phyloP scores from a whole-genome alignment of 768 basidiomycete genomes.

The Cystobasidium onofrii region DNA sequence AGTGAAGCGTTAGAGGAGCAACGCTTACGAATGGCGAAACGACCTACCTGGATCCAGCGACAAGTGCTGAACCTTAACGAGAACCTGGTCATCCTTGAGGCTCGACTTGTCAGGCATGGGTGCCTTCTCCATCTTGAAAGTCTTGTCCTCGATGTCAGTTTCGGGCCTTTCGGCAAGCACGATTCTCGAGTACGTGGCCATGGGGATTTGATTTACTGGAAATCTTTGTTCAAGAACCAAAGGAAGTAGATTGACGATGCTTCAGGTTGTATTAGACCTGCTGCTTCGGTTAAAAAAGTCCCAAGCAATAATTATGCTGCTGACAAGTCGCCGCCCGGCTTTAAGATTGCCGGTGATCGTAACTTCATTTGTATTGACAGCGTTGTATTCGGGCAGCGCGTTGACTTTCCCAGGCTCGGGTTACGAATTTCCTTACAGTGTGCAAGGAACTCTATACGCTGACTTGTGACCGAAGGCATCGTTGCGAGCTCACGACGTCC shows the following conservation, averaged over 20 bases:
- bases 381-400: neutral
- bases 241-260: too few relatives aligned
- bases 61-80: slow-evolving; percentile 71
- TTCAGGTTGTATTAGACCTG: too few relatives aligned
- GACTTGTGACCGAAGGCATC: too few relatives aligned
- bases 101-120: slow-evolving; percentile 42
- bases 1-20: too few relatives aligned
- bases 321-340: neutral
- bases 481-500: too few relatives aligned
- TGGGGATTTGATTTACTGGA: neutral
- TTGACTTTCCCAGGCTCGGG: neutral
- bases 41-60: slow-evolving; percentile 62
- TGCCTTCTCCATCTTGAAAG: slow-evolving; percentile 11
- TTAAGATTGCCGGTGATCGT: neutral
- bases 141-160: slow-evolving; percentile 54
- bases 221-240: neutral
- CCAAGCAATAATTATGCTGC: neutral
- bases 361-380: neutral
- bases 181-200: slow-evolving; percentile 45
- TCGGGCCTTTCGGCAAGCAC: slow-evolving; percentile 68
- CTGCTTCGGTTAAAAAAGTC: neutral
- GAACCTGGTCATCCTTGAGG: slow-evolving; percentile 51
- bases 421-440: too few relatives aligned
- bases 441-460: too few relatives aligned
- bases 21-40: neutral